These are phyloP conservation scores for Debaryomyces robertsiae DNA, from an alignment of 1,139 yeast species.

Conservation along the genomic window DNA sequence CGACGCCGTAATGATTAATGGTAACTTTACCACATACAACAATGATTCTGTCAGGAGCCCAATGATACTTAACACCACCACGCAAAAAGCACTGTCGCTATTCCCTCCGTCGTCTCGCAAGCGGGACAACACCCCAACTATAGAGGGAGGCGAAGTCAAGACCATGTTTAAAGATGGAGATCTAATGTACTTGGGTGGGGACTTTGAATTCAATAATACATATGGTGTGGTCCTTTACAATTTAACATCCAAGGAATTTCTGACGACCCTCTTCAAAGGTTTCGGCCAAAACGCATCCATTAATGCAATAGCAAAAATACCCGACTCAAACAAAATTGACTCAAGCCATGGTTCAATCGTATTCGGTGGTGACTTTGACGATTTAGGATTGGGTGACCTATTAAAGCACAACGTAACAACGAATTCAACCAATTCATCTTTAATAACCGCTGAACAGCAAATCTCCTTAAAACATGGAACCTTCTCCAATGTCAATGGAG, in stretches of 20 bases:
- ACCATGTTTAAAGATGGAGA: conserved; percentile 51
- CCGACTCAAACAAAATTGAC: conserved; percentile 33
- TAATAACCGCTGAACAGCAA: conserved; percentile 62
- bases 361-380: conserved; percentile 77
- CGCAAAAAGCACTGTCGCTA: conserved; percentile 44
- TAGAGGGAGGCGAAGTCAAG: conserved; percentile 52
- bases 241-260: conserved; percentile 41
- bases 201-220: conserved; percentile 56
- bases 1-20: conserved; percentile 47
- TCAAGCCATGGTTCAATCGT: conserved; percentile 49
- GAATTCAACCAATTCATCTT: conserved; percentile 34
- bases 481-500: conserved; percentile 56
- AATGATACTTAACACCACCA: conserved; percentile 53
- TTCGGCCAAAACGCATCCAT: conserved; percentile 64
- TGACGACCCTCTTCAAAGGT: conserved; percentile 71
- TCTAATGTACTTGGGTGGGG: conserved; percentile 79
- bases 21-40: conserved; percentile 40
- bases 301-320: conserved; percentile 62
- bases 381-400: conserved; percentile 58
- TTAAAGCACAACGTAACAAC: conserved; percentile 35
- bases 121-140: conserved; percentile 26
- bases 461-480: conserved; percentile 66
- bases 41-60: conserved; percentile 49
- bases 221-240: conserved; percentile 72
- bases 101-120: conserved; percentile 23